phyloP scores from a whole-genome alignment of 768 basidiomycete species.

The Lactarius sanguifluus region DNA sequence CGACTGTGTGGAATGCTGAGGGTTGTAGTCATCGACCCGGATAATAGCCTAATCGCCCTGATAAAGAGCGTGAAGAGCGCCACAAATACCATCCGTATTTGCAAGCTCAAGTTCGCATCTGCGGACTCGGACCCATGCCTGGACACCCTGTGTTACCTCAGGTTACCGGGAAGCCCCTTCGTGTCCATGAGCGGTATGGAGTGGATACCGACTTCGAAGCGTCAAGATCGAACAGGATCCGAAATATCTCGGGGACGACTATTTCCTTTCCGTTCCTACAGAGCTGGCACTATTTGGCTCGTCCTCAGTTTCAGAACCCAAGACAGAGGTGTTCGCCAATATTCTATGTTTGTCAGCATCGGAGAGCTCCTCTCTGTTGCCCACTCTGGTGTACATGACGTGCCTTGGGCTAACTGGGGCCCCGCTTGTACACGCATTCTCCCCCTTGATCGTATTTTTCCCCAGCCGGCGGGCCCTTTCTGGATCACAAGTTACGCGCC shows the following conservation, averaged over 20 bases:
- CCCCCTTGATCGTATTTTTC: not conserved
- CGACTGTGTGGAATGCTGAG: slow-evolving; percentile 1
- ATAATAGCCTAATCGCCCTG: slow-evolving; percentile 8
- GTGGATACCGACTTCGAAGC: slow-evolving; percentile 14
- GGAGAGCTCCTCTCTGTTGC: not conserved
- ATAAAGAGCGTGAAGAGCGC: not conserved
- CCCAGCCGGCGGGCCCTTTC: slow-evolving; percentile 14
- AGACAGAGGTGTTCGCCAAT: not conserved
- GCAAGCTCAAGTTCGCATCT: slow-evolving; percentile 9
- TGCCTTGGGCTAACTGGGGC: slow-evolving; percentile 17
- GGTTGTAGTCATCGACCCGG: slow-evolving; percentile 9
- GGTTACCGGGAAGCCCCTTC: not conserved
- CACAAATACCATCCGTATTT: slow-evolving; percentile 10
- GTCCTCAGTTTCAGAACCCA: not conserved
- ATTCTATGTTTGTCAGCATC: slow-evolving; percentile 15
- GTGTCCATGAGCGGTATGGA: slow-evolving; percentile 1
- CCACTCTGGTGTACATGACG: not conserved
- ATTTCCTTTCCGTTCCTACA: slow-evolving; percentile 19
- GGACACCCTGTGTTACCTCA: slow-evolving; percentile 14
- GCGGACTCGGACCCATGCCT: not conserved
- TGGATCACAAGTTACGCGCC: slow-evolving; percentile 16
- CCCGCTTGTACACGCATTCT: slow-evolving; percentile 13
- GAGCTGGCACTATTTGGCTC: slow-evolving; percentile 11
- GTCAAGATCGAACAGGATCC: not conserved
- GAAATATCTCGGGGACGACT: slow-evolving; percentile 5